Percentiles rank a stretch among this genome's conserved stretches.
Evolutionary conservation across 495 filamentous ascomycete genomes (phyloP).

Genomic region (Platismatia glauca): DNA sequence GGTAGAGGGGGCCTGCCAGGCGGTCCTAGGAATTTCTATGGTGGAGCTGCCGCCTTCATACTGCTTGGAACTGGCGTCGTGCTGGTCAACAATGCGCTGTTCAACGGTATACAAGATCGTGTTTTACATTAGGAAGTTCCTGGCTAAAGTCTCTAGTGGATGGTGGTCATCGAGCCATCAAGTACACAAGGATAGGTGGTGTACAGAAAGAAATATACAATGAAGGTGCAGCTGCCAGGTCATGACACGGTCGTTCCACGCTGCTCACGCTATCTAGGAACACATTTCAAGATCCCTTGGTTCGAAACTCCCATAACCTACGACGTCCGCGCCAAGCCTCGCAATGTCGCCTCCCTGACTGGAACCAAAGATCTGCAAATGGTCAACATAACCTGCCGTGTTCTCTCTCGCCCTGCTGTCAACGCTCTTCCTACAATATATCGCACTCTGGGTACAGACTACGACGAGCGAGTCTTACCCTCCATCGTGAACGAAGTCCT

Average conservation of each 20-base stretch:
- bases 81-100: constrained; percentile 74
- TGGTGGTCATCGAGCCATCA: constrained; percentile 97
- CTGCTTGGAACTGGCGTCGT: constrained; percentile 57
- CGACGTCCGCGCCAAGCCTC: constrained; percentile 94
- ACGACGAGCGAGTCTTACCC: constrained; percentile 91
- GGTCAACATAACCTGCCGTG: constrained; percentile 99
- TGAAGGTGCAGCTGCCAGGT: constrained; percentile 58
- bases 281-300: constrained; percentile 89
- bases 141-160: constrained; percentile 55
- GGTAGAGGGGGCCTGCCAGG: constrained; percentile 35
- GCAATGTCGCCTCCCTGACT: constrained; percentile 93
- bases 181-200: constrained; percentile 89
- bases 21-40: constrained; percentile 37
- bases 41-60: constrained; percentile 45
- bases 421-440: constrained; percentile 92
- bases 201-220: constrained; percentile 92
- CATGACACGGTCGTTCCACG: neutral
- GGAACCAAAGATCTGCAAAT: constrained; percentile 99
- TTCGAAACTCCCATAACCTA: constrained; percentile 94
- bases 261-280: constrained; percentile 48
- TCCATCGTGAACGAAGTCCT: constrained; percentile 98
- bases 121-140: neutral
- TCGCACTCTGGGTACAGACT: constrained; percentile 88
- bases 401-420: constrained; percentile 82
- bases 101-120: constrained; percentile 60